Percentiles rank a stretch among this genome's conserved stretches.
phyloP scores from a whole-genome alignment of 2,329 filamentous ascomycete species.

The Grosmannia serpens region DNA sequence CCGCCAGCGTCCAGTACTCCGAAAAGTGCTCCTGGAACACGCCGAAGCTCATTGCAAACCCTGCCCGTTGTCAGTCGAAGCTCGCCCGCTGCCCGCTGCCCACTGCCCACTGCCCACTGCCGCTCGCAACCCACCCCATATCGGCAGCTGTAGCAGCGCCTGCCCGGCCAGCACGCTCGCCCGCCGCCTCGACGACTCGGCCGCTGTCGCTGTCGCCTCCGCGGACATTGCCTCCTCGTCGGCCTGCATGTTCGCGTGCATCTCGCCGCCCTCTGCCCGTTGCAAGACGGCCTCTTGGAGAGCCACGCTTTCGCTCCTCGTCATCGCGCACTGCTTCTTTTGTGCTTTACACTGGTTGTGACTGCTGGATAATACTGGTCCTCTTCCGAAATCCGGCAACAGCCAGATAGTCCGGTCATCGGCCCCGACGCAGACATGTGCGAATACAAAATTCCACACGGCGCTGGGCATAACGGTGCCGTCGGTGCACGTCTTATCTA shows the following conservation, averaged over 20 bases:
- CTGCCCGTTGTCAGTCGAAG: too few relatives aligned
- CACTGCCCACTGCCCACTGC: too few relatives aligned
- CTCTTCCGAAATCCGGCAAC: too few relatives aligned
- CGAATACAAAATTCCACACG: background rate
- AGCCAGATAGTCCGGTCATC: background rate
- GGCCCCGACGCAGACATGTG: background rate
- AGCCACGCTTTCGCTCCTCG: background rate
- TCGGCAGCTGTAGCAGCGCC: conserved; percentile 1
- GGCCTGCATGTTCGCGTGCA: background rate
- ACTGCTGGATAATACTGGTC: too few relatives aligned
- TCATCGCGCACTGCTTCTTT: background rate
- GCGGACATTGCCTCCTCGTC: background rate
- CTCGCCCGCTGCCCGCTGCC: too few relatives aligned
- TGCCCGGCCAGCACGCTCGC: background rate
- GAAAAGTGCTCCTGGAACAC: conserved; percentile 3
- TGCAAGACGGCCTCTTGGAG: background rate
- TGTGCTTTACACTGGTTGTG: too few relatives aligned
- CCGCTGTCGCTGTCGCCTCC: background rate
- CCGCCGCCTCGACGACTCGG: background rate
- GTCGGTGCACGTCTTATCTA: too few relatives aligned
- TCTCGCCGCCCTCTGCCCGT: background rate
- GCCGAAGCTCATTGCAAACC: conserved; percentile 4
- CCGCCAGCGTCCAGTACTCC: background rate
- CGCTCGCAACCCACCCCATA: background rate
- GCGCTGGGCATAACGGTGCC: background rate